These are phyloP conservation scores for Morella rubra DNA, from an alignment of 306 rosid genomes.

Conservation along the genomic window DNA sequence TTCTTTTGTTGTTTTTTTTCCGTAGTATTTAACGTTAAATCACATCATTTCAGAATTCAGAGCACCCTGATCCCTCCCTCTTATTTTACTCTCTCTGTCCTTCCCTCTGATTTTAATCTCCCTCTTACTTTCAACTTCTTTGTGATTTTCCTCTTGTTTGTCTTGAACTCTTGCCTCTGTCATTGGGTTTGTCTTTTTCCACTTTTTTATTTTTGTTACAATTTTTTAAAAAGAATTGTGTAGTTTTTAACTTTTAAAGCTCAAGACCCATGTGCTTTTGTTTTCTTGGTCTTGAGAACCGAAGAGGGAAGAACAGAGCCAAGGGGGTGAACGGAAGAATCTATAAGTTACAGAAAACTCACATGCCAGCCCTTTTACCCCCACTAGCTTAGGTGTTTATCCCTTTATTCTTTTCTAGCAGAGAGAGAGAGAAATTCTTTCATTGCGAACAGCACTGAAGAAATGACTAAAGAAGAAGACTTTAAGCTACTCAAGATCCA, in stretches of 20 bases:
- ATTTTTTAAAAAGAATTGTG: not conserved
- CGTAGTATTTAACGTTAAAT: constrained; percentile 43
- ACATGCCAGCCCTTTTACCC: constrained; percentile 28
- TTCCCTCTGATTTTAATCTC: constrained; percentile 1
- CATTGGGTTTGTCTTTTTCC: no score
- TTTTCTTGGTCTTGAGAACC: constrained; percentile 43
- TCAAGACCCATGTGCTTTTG: constrained; percentile 47
- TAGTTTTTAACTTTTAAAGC: constrained; percentile 1
- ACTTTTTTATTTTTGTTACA: not conserved
- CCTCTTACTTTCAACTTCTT: not conserved
- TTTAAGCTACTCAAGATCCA: constrained; percentile 96
- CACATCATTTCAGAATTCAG: constrained; percentile 60
- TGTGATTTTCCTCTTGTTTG: constrained; percentile 12
- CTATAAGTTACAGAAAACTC: constrained; percentile 34
- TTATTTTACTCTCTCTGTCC: constrained; percentile 10
- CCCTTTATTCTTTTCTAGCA: constrained; percentile 23
- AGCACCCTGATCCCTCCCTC: constrained; percentile 1
- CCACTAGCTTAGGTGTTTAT: constrained; percentile 18
- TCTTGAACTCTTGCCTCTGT: not conserved
- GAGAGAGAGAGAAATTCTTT: constrained; percentile 31
- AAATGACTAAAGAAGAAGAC: constrained; percentile 94
- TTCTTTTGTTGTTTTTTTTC: constrained; percentile 38
- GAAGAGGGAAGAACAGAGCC: constrained; percentile 5
- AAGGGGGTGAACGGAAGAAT: constrained; percentile 19
- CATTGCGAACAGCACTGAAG: constrained; percentile 52